Conservation (phyloP, 495 filamentous ascomycete species). For the Podospora pseudocomata region DNA sequence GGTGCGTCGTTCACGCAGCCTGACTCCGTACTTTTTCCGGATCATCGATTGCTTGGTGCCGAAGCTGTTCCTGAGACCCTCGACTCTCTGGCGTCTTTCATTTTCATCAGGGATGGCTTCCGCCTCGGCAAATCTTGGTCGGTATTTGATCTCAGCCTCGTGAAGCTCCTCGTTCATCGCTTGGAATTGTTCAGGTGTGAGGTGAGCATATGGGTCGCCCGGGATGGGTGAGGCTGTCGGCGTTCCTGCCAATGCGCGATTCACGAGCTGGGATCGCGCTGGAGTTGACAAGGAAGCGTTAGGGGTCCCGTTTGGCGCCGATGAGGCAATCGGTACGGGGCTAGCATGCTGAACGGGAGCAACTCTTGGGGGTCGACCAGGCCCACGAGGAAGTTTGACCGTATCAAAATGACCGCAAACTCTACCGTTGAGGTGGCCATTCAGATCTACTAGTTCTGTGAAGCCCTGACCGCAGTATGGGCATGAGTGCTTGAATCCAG, state of each 20-base stretch:
- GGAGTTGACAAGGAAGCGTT: slow-evolving; percentile 19
- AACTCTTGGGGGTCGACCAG: slow-evolving; percentile 19
- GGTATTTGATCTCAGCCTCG: slow-evolving; percentile 37
- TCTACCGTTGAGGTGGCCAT: slow-evolving; percentile 36
- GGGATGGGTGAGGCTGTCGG: slow-evolving; percentile 20
- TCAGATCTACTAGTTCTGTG: slow-evolving; percentile 28
- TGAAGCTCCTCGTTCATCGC: slow-evolving; percentile 37
- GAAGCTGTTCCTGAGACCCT: slow-evolving; percentile 44
- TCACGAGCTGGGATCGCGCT: not conserved
- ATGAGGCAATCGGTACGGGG: slow-evolving; percentile 19
- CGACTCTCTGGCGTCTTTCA: slow-evolving; percentile 31
- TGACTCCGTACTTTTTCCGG: slow-evolving; percentile 47
- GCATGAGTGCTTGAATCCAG: slow-evolving; percentile 36
- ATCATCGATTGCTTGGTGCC: slow-evolving; percentile 50
- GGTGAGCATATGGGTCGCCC: slow-evolving; percentile 40
- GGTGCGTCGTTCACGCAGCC: slow-evolving; percentile 43
- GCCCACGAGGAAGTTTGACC: slow-evolving; percentile 11
- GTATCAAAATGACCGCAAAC: slow-evolving; percentile 33
- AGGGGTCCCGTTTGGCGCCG: slow-evolving; percentile 15
- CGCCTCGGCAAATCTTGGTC: slow-evolving; percentile 38
- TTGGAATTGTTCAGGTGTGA: slow-evolving; percentile 26
- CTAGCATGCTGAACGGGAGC: slow-evolving; percentile 13
- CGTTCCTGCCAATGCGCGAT: slow-evolving; percentile 3
- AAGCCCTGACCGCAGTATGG: slow-evolving; percentile 42
- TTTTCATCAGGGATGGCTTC: slow-evolving; percentile 35